phyloP scores from a whole-genome alignment of 495 filamentous ascomycete genomes.

The Neurospora africana region DNA sequence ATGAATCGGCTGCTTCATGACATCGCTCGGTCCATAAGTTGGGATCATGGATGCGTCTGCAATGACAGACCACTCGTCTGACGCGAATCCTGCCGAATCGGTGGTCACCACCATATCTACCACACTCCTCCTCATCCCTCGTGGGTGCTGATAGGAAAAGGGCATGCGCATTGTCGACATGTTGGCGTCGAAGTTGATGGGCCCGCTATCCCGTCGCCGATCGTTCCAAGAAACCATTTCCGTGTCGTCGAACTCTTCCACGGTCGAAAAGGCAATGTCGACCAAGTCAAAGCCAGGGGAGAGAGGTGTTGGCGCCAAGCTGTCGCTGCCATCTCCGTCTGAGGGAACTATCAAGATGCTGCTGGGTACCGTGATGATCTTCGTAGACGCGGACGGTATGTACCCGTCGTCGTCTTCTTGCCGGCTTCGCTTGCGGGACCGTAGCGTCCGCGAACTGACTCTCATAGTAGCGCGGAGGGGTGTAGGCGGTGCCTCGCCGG shows the following conservation, averaged over 20 bases:
- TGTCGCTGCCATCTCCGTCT: background rate
- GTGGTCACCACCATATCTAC: background rate
- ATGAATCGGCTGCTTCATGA: slow-evolving; percentile 6
- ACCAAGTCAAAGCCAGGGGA: background rate
- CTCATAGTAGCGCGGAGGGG: background rate
- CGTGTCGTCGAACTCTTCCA: background rate
- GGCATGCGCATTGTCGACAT: slow-evolving; percentile 12
- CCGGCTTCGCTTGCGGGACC: background rate
- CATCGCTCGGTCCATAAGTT: slow-evolving; percentile 10
- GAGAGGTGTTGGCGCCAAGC: background rate
- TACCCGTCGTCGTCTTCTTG: background rate
- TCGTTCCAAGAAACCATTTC: background rate
- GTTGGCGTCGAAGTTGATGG: background rate
- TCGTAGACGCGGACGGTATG: background rate
- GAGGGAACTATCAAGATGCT: background rate
- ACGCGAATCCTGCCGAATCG: background rate
- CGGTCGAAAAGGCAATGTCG: background rate
- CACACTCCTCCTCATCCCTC: background rate
- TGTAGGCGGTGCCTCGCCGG: background rate
- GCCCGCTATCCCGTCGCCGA: background rate
- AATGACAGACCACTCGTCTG: slow-evolving; percentile 15
- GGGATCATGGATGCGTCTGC: slow-evolving; percentile 12
- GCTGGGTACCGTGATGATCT: background rate
- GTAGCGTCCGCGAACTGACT: background rate
- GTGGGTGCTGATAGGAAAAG: slow-evolving; percentile 5